A percentile compares a stretch with the other conserved stretches of the same genome.
These are phyloP conservation scores for Trichophaea hybrida DNA, from an alignment of 2,329 filamentous ascomycete genomes.

Conservation along the genomic window DNA sequence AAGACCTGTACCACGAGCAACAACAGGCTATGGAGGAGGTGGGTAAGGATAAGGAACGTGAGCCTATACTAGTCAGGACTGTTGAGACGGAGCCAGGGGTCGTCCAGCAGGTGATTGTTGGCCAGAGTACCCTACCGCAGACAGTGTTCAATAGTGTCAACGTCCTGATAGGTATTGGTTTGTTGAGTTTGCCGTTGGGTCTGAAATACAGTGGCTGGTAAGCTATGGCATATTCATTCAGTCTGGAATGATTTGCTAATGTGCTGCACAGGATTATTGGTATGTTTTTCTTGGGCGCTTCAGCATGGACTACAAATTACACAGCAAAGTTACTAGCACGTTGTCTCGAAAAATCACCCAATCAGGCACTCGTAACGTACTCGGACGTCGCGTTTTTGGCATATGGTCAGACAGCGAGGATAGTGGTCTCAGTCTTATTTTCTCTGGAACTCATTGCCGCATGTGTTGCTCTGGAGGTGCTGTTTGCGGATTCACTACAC, in stretches of 20 bases:
- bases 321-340: conserved; percentile 54
- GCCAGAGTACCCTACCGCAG: conserved; percentile 88
- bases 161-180: conserved; percentile 44
- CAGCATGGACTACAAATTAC: conserved; percentile 64
- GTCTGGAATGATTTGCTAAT: conserved; percentile 1
- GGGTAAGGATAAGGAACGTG: conserved; percentile 47
- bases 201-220: conserved; percentile 34
- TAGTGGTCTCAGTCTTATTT: conserved; percentile 74
- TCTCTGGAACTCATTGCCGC: conserved; percentile 74
- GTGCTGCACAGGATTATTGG: conserved; percentile 40
- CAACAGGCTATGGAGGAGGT: conserved; percentile 39
- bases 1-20: conserved; percentile 37
- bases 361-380: conserved; percentile 71
- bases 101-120: conserved; percentile 69
- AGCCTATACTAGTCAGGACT: conserved; percentile 64
- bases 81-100: conserved; percentile 62
- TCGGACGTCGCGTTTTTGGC: conserved; percentile 80
- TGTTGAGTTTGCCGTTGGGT: conserved; percentile 77
- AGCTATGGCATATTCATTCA: background rate
- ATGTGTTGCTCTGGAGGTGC: conserved; percentile 74
- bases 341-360: conserved; percentile 64
- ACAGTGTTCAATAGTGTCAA: conserved; percentile 96
- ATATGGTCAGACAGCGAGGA: conserved; percentile 66
- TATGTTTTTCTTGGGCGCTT: conserved; percentile 56
- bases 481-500: conserved; percentile 84